phyloP scores from a whole-genome alignment of 441 rosid species.

The Viola pubescens region DNA sequence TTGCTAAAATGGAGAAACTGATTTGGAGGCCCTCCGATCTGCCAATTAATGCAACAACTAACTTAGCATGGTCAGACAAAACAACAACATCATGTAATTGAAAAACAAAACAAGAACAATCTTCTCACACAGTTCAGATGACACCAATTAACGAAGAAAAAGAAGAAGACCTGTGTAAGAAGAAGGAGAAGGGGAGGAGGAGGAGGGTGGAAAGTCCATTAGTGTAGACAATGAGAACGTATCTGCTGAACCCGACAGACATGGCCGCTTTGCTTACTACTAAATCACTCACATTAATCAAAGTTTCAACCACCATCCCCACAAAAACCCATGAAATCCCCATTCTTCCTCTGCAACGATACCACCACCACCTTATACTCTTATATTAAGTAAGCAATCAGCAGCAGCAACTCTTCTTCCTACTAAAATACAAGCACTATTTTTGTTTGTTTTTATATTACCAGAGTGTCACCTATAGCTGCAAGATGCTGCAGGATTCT shows the following conservation, averaged over 20 bases:
- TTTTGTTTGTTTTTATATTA: too few species aligned
- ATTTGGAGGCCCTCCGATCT: conserved; percentile 19
- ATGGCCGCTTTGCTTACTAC: conserved; percentile 32
- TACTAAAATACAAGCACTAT: too few species aligned
- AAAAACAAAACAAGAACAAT: neutral
- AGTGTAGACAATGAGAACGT: conserved; percentile 29
- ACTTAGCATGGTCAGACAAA: too few species aligned
- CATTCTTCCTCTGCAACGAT: neutral
- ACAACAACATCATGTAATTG: neutral
- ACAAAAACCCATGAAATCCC: conserved; percentile 10
- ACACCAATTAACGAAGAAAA: neutral
- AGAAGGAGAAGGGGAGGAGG: conserved; percentile 28
- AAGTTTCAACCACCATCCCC: conserved; percentile 20
- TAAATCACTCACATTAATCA: conserved; percentile 23
- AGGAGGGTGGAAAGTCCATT: conserved; percentile 23
- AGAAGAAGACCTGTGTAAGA: conserved; percentile 27
- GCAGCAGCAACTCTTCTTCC: too few species aligned
- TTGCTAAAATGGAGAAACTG: conserved; percentile 11
- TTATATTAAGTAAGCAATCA: too few species aligned
- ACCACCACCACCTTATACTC: too few species aligned
- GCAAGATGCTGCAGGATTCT: too few species aligned
- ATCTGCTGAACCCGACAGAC: conserved; percentile 28
- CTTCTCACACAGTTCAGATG: neutral
- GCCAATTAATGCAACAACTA: neutral
- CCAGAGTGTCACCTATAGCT: too few species aligned